Percentiles rank a stretch among this genome's conserved stretches.
Evolutionary conservation across 148 eudicot genomes (phyloP).

Genomic region (Persicaria maculosa): DNA sequence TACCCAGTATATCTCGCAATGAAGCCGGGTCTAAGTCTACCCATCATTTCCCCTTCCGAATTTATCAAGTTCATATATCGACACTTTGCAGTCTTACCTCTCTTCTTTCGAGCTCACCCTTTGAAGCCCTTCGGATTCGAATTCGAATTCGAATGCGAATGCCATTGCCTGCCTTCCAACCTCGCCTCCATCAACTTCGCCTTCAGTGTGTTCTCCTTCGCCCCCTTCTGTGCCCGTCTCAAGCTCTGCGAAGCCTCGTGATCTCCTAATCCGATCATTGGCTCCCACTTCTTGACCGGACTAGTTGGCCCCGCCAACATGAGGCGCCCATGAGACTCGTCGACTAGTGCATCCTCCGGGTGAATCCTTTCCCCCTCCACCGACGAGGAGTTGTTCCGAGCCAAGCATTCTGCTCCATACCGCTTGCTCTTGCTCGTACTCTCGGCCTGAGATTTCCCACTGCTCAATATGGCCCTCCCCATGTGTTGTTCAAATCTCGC

Average conservation of each 20-base stretch:
- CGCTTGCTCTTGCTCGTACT: constrained; percentile 25
- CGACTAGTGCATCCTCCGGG: constrained; percentile 22
- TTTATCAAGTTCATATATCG: too few species aligned
- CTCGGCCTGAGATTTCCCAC: constrained; percentile 18
- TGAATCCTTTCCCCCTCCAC: constrained; percentile 36
- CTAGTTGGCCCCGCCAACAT: constrained; percentile 37
- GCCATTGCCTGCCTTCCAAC: constrained; percentile 41
- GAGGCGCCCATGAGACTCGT: constrained; percentile 31
- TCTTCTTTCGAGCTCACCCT: too few species aligned
- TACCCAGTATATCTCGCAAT: too few species aligned
- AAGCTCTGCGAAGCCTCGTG: constrained; percentile 29
- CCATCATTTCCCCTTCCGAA: too few species aligned
- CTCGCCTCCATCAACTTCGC: constrained; percentile 87
- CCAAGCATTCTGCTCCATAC: constrained; percentile 26
- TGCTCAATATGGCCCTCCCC: constrained; percentile 19
- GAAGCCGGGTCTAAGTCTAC: too few species aligned
- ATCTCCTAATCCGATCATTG: constrained; percentile 30
- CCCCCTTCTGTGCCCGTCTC: constrained; percentile 19
- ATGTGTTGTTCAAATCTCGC: constrained; percentile 37
- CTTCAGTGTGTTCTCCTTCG: constrained; percentile 58
- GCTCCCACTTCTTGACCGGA: constrained; percentile 61
- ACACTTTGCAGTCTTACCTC: too few species aligned
- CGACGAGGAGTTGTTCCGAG: constrained; percentile 38
- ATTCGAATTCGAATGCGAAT: constrained; percentile 30
- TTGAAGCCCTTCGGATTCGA: too few species aligned